These are phyloP conservation scores for Asparagopsis taxiformis DNA, from an alignment of 31 red algal genomes.

Conservation along the genomic window DNA sequence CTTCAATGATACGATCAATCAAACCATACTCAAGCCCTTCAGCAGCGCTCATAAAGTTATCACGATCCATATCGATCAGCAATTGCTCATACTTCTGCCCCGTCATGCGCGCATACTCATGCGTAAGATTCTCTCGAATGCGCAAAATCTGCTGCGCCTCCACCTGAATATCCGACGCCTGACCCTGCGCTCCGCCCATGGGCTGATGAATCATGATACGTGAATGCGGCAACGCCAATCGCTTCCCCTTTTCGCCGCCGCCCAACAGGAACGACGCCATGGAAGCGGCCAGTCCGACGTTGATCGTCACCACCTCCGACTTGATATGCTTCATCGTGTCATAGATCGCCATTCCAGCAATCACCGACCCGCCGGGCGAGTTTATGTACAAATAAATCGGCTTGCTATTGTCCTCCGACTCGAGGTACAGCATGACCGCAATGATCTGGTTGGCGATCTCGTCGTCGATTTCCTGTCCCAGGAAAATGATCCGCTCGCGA, in stretches of 20 bases:
- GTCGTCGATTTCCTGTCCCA: slow-evolving; percentile 98
- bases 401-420: slow-evolving; percentile 97
- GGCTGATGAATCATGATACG: slow-evolving; percentile 99
- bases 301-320: slow-evolving; percentile 95
- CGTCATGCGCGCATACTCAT: slow-evolving; percentile 94
- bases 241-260: slow-evolving; percentile 93
- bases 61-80: slow-evolving; percentile 87
- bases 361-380: slow-evolving; percentile 94
- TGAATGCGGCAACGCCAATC: slow-evolving; percentile 89
- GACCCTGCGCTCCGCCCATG: slow-evolving; percentile 96
- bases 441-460: slow-evolving; percentile 99
- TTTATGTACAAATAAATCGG: slow-evolving; percentile 99
- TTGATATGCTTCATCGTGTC: slow-evolving; percentile 99
- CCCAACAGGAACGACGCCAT: slow-evolving; percentile 95
- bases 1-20: slow-evolving; percentile 93
- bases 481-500: slow-evolving; percentile 97
- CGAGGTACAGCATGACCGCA: slow-evolving; percentile 97
- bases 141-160: slow-evolving; percentile 98
- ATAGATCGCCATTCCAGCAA: slow-evolving; percentile 95
- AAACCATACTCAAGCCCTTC: slow-evolving; percentile 92
- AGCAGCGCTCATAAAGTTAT: slow-evolving; percentile 97
- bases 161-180: slow-evolving; percentile 97
- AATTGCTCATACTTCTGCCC: slow-evolving; percentile 90
- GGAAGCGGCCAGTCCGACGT: slow-evolving; percentile 92
- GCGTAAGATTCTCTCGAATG: slow-evolving; percentile 89